Conservation (phyloP, 306 rosid genomes). For the Dalbergia oliveri region DNA sequence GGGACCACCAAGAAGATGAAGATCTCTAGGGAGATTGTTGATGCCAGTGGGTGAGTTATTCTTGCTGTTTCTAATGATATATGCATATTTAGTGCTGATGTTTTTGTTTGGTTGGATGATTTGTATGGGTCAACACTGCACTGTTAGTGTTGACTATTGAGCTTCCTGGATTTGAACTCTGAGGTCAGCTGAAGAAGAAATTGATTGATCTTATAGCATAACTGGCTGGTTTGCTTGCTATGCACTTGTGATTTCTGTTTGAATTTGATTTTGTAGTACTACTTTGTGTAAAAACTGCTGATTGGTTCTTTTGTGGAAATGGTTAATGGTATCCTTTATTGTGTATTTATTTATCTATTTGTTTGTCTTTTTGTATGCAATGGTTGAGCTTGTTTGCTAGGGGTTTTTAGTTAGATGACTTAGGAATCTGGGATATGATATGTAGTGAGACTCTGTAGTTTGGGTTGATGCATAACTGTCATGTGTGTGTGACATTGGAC, state of each 20-base stretch:
- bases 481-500: constrained; percentile 12
- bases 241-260: constrained; percentile 3
- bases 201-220: neutral
- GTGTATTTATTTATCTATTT: neutral
- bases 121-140: neutral
- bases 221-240: neutral
- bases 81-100: neutral
- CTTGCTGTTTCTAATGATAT: neutral
- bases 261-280: neutral
- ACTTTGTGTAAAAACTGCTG: neutral
- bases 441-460: constrained; percentile 6
- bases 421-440: neutral
- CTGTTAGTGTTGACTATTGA: neutral
- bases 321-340: neutral
- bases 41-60: constrained; percentile 58
- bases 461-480: constrained; percentile 16
- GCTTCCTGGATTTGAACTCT: constrained; percentile 4
- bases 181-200: constrained; percentile 7
- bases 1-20: constrained; percentile 72
- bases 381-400: neutral
- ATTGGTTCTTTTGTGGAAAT: constrained; percentile 11
- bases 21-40: constrained; percentile 59
- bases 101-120: neutral
- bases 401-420: neutral
- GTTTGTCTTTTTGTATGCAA: neutral